Evolutionary conservation across 1,284 basidiomycete species (phyloP), one percentile per base, ranked within the genome.

Genomic region (Ganoderma leucocontextum): DNA sequence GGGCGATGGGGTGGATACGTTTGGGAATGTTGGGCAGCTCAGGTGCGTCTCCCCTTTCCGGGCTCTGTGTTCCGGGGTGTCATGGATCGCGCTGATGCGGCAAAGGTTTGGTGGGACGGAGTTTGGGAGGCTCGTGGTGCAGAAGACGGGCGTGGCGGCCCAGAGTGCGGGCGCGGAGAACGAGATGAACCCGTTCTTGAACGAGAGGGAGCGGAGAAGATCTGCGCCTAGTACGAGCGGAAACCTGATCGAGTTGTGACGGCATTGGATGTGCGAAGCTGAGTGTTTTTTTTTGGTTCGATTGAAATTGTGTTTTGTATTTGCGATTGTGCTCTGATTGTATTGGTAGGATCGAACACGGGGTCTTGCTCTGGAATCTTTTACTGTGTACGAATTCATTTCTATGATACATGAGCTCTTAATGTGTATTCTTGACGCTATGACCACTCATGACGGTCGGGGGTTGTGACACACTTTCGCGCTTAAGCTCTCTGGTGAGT

Each of bases 61-160:
- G 72, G 82, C 67, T 92, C 94, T 67, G 91, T 91, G 74, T 22
- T 22, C 7, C 92, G 93, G 0, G 82, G 90, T 78, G 94, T 95
- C 80, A 74, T n/a, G n/a, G 60, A 52, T 58, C 42, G 60, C 49
- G 61, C 47, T 57, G 66, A 36, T 53, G 35, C 6, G 7, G 52
- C 25, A 13, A 70, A 90, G 91, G 78, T 91, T 89, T 77, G 87
- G 92, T 47, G 82, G 89, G 75, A 86, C 90, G 52, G 82, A 86
- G 68, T 84, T 89, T 25, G 92, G 91, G 33, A 81, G 86, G 36
- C 33, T 88, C 33, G 80, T 85, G 10, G 75, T 82, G 7, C 89
- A 92, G 76, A 86, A 87, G 77, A 90, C 91, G 3, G 87, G 87
- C 7, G 78, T 1, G 29, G 29, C 29, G 29, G 29, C 29, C 29